Evolutionary conservation across 140 eudicot species (phyloP), one percentile per base, ranked within the genome.

Genomic region (Ambrosia hybrid): DNA sequence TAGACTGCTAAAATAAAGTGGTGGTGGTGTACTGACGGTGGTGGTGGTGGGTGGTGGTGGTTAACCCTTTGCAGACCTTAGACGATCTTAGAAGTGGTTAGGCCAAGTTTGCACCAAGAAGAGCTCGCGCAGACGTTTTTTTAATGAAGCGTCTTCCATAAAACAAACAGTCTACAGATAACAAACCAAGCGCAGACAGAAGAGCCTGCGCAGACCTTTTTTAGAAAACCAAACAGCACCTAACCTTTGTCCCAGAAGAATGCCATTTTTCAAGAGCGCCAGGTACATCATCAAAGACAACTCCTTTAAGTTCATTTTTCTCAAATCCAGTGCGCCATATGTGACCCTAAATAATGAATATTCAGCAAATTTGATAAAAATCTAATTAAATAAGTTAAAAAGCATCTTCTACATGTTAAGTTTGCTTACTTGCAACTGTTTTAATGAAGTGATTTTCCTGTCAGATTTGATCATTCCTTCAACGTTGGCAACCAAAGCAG

Each of bases 391-490:
- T 5, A 46, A 55, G 36, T 16, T 15, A 53, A 65, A 60, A 16
- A 34, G 34, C 34, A 36, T 67, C 51, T 64, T 56, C 69, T 1
- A 0, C 14, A 52, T 51, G 38, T 73, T 39, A 51, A 34, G 9
- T 64, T 39, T 63, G 37, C 89, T 90, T 80, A 86, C 99, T 68
- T 94, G 99, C 62, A 94, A 84, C 75, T 94, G 96, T 79, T 94
- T 94, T 68, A 94, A 73, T 71, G 99, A 74, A 70, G 99, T 94
- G 52, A 94, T 90, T 79, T 94, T 94, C 74, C 99, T 73, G 81
- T 94, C 99, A 51, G 99, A 93, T 85, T 83, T 86, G 51, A 94
- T 90, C 99, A 94, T 94, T 63, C 96, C 99, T 64, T 85, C 88
- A 67, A 90, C 96, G 37, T 94, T 94, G 65, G 92, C 83, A 49